These are phyloP conservation scores for Graphilbum sp. DNA, from an alignment of 2,329 filamentous ascomycete genomes.

Conservation along the genomic window DNA sequence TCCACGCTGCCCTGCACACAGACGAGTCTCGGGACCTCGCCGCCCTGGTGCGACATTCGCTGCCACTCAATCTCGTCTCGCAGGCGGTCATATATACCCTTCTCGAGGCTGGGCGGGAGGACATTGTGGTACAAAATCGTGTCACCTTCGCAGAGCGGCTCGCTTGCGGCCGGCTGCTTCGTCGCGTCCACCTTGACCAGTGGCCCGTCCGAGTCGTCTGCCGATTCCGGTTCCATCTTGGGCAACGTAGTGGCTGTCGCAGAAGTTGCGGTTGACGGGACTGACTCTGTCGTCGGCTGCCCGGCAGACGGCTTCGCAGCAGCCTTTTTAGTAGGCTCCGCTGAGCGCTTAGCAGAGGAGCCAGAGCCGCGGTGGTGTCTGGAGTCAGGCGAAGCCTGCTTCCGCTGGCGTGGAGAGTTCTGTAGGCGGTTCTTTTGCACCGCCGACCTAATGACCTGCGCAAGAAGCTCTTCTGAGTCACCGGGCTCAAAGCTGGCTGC, in stretches of 20 bases:
- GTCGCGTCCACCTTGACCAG: neutral
- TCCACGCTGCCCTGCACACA: slow-evolving; percentile 67
- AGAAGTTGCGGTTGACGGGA: too few relatives aligned
- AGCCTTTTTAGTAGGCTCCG: too few relatives aligned
- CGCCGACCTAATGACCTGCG: neutral
- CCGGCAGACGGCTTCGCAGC: too few relatives aligned
- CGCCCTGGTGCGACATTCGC: slow-evolving; percentile 81
- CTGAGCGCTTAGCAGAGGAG: neutral
- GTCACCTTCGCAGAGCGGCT: slow-evolving; percentile 61
- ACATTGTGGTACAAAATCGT: slow-evolving; percentile 58
- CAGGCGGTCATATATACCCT: slow-evolving; percentile 51
- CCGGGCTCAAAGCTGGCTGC: neutral
- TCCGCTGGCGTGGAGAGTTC: slow-evolving; percentile 1
- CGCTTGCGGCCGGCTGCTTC: slow-evolving; percentile 16
- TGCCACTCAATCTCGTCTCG: slow-evolving; percentile 71
- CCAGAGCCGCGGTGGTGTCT: neutral
- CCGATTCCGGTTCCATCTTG: too few relatives aligned
- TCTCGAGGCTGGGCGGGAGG: slow-evolving; percentile 38
- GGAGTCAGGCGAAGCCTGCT: neutral
- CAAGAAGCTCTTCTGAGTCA: slow-evolving; percentile 2
- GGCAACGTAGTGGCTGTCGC: too few relatives aligned
- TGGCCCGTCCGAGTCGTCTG: too few relatives aligned
- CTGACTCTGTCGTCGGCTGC: too few relatives aligned
- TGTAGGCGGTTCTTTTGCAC: slow-evolving; percentile 1
- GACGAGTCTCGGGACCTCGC: slow-evolving; percentile 79